Base-by-base conservation (phyloP, 148 eudicot species). In the Nyssa sinensis region DNA sequence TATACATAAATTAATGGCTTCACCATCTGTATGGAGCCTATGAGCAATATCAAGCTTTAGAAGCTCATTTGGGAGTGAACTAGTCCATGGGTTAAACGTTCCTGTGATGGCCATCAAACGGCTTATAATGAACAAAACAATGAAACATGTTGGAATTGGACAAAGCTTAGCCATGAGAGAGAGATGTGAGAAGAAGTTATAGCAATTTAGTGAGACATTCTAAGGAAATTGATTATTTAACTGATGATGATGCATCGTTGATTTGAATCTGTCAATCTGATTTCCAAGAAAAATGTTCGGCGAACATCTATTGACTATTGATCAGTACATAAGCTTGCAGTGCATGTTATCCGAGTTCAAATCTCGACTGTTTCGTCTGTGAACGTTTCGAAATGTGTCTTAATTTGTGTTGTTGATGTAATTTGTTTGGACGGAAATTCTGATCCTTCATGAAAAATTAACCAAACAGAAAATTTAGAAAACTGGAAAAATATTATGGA, bases 1-100 rank as follows among this genome's bases (percentile, higher is more conserved):
- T n/a, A n/a, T n/a, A n/a, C n/a, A n/a, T 17, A 69, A 59, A 64
- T 58, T 64, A 25, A 79, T 70, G 25, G 93, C 79, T 1, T 78
- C 66, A 0, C 67, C 24, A 33, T 88, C 90, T 4, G 75, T 2
- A 7, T 70, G 76, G 28, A 86, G 62, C 12, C 67, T 73, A 10
- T 81, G 7, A 0, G 86, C 70, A 0, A 90, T 79, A 28, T 85
- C 78, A 10, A 77, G 77, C 23, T 82, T 19, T 17, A 73, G 49
- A 8, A 84, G 76, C 29, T 79, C 75, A 37, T 25, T 65, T n/a
- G 82, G 89, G 70, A 84, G 77, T 27, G 79, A 57, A 58, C 35
- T 57, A n/a, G 81, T 76, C 79, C 75, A 71, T 64, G 84, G 74
- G 9, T 29, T 75, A 57, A 81, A 74, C 68, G 85, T 80, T 6